phyloP scores from a whole-genome alignment of 1,284 basidiomycete species.

The Irpex sp. region DNA sequence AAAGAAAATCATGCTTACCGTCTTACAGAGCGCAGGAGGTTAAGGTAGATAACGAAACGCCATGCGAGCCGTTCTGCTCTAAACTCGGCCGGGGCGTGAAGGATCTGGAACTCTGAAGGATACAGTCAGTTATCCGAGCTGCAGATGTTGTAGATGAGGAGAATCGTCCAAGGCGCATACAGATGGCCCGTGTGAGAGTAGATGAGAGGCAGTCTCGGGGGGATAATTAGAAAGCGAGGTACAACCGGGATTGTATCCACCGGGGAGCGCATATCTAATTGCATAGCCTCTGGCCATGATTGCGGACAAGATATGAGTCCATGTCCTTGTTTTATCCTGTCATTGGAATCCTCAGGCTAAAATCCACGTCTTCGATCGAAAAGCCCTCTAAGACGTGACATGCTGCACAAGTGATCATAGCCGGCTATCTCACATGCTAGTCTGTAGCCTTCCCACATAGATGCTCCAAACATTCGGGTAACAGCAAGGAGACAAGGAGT shows the following conservation, averaged over 20 bases:
- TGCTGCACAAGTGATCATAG: not conserved
- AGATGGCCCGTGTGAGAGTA: not conserved
- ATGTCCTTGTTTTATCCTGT: not conserved
- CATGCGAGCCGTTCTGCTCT: constrained; percentile 75
- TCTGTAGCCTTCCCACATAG: not conserved
- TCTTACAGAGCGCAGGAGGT: constrained; percentile 74
- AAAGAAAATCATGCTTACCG: constrained; percentile 36
- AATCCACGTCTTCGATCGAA: not conserved
- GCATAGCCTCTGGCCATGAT: not conserved
- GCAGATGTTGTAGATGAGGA: not conserved
- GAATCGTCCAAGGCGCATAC: not conserved
- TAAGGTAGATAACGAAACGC: constrained; percentile 82
- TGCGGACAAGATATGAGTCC: not conserved
- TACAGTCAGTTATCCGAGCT: not conserved
- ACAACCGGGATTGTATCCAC: not conserved
- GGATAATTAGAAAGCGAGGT: not conserved
- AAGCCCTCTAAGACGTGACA: not conserved
- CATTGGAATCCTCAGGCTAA: not conserved
- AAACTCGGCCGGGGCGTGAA: constrained; percentile 71
- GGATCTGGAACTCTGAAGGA: constrained; percentile 69
- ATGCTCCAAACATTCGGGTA: too few relatives aligned
- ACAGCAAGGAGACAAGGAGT: not conserved
- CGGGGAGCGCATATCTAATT: not conserved
- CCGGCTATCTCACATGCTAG: not conserved
- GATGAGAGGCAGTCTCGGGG: not conserved